Conservation (phyloP, 306 rosid genomes). For the Quercus wislizeni region DNA sequence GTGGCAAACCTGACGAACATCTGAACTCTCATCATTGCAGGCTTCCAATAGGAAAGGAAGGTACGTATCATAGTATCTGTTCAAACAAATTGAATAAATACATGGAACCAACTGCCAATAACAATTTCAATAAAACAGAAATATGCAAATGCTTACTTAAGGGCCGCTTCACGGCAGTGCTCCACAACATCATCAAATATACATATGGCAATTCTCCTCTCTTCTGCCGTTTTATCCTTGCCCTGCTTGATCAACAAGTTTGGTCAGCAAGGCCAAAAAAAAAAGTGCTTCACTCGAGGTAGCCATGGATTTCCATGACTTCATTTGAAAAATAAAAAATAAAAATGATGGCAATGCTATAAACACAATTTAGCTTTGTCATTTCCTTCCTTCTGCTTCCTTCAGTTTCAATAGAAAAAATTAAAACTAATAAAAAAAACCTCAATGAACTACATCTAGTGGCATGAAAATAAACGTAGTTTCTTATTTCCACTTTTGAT, state of each 20-base stretch:
- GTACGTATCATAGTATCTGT: conserved; percentile 83
- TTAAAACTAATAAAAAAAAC: neutral
- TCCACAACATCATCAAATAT: conserved; percentile 97
- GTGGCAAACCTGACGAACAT: conserved; percentile 84
- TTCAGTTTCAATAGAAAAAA: neutral
- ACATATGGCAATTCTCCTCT: conserved; percentile 93
- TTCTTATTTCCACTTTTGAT: neutral
- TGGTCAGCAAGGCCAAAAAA: neutral
- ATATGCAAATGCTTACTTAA: conserved; percentile 53
- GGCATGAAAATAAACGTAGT: neutral
- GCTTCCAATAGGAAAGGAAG: conserved; percentile 97
- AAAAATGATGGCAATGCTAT: neutral
- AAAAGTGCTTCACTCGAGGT: neutral
- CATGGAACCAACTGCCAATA: neutral
- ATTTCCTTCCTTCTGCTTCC: neutral
- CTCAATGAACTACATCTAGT: neutral
- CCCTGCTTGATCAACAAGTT: conserved; percentile 46
- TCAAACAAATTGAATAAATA: conserved; percentile 11
- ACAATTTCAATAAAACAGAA: conserved; percentile 2
- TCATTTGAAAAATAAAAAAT: neutral
- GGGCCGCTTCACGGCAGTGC: conserved; percentile 89
- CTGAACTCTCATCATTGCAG: conserved; percentile 88
- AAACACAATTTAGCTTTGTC: neutral
- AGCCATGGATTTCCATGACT: neutral
- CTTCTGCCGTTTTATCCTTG: conserved; percentile 89